Conservation (phyloP, 1,284 basidiomycete species). For the Malassezia nana region DNA sequence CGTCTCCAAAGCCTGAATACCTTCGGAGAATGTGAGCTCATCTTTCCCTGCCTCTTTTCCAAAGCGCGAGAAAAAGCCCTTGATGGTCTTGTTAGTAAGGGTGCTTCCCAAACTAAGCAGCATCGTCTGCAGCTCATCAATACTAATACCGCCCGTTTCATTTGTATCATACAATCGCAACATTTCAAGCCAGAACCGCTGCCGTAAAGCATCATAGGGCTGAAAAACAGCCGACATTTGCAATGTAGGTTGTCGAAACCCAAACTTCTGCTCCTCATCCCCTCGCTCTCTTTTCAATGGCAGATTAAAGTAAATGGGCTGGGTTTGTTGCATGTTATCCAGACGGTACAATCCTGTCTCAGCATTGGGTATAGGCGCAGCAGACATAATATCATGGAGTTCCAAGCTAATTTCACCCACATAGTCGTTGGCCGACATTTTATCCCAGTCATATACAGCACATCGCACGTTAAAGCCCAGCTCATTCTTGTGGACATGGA, state of each 20-base stretch:
- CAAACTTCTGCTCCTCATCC: conserved; percentile 32
- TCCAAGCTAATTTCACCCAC: conserved; percentile 30
- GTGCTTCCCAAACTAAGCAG: conserved; percentile 93
- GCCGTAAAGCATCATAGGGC: conserved; percentile 61
- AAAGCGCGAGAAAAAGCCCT: conserved; percentile 51
- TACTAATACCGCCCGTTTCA: conserved; percentile 66
- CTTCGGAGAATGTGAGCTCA: conserved; percentile 67
- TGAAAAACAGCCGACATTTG: conserved; percentile 74
- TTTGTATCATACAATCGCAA: conserved; percentile 83
- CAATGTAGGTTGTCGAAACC: conserved; percentile 18
- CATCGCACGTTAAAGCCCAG: conserved; percentile 50
- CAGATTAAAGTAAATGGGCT: conserved; percentile 27
- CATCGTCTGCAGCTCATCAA: conserved; percentile 85
- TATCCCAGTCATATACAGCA: conserved; percentile 45
- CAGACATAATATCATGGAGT: conserved; percentile 28
- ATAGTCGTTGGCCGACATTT: conserved; percentile 40
- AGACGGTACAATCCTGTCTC: conserved; percentile 29
- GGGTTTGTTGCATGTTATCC: conserved; percentile 14
- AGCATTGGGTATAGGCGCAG: conserved; percentile 29
- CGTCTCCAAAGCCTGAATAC: conserved; percentile 26
- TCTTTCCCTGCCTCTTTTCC: conserved; percentile 61
- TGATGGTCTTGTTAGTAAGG: conserved; percentile 69
- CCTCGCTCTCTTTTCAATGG: conserved; percentile 24
- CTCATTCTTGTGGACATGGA: conserved; percentile 85
- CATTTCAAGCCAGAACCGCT: conserved; percentile 76